Base-by-base conservation (phyloP, 2,329 filamentous ascomycete genomes). In the Colletotrichum cordylinicola region DNA sequence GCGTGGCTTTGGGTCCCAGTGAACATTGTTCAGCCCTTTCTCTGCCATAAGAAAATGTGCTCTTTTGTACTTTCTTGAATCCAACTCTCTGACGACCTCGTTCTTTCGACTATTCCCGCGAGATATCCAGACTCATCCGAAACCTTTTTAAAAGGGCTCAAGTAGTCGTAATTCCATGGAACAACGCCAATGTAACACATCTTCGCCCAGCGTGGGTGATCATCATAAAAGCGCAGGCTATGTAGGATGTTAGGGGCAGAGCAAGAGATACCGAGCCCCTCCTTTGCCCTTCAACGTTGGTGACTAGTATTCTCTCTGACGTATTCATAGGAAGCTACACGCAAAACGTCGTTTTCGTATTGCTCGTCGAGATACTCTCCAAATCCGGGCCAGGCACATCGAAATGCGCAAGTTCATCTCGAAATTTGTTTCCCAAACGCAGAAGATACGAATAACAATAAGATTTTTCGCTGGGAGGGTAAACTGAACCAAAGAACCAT, bases 171-270 rank as follows among this genome's bases (percentile, higher is more conserved):
- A 48, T 21, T n/a, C n/a, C 43, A 48, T 7, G 43, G 43, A 21
- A 21, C n/a, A 48, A 48, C 18, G 0, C 18, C n/a, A 48, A 48
- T 48, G 43, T 21, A 43, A 43, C 39, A 43, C 39, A 43, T 48
- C n/a, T 48, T 48, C 43, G 43, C n/a, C 18, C 43, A 48, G 18
- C 10, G 10, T 52, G 6, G 6, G n/a, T 52, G 43, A 0, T 52
- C 0, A 21, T 1, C 10, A 21, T 2, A 0, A 8, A 21, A 2
- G n/a, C 1, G 10, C n/a, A 16, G 0, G 43, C n/a, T 52, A 0
- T 3, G 9, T 13, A 6, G 43, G n/a, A 21, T 10, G 43, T 21
- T 21, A 13, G 10, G n/a, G 0, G 43, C 10, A 52, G 43, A 52
- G 6, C n/a, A 21, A 52, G 18, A 48, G 9, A 48, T n/a, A 6